Base-by-base conservation (phyloP, 768 basidiomycete species). In the Russula vinacea region DNA sequence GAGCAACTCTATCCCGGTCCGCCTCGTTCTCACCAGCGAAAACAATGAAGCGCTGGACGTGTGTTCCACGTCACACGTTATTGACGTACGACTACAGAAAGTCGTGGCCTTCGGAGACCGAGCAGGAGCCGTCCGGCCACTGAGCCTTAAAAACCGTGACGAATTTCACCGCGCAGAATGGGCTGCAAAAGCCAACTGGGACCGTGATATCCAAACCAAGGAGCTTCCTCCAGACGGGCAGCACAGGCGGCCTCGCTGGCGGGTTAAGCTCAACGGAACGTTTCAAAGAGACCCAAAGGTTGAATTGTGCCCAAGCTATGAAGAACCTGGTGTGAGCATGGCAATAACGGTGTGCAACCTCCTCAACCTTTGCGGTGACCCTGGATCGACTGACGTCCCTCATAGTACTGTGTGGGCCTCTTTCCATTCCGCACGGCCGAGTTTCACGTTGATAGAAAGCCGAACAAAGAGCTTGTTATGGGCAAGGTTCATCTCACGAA, bases 1-100 rank as follows among this genome's bases (percentile, higher is more conserved):
- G 14, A 56, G 61, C 40, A 6, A 61, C 14, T 22, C 3, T 19
- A 68, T 66, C 19, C 67, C 67, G 2, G 37, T 67, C 42, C 39
- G 50, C 19, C 54, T 68, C 26, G 19, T 40, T 3, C 47, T 66
- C 53, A 66, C 65, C 13, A 49, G 65, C 42, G 24, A 55, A 26
- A 45, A 16, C n/a, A 29, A 11, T 2, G 16, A 54, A n/a, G 58
- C 58, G 2, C 37, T 68, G 9, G 67, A 66, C 13, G 42, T 68
- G 5, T 11, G 59, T 17, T n/a, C 60, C 9, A 42, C 50, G 14
- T 45, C 67, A 13, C 16, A 58, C 14, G 47, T 35, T 9, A 62
- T 66, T 32, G 44, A 66, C 4, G 65, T 66, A 37, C 65, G 55
- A n/a, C 35, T 68, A 17, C 29, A 59, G 14, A 66, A 60, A 42